Evolutionary conservation across 1,139 yeast species (phyloP), one percentile per base, ranked within the genome.

Genomic region (Yamadazyma spencermartinsiae): DNA sequence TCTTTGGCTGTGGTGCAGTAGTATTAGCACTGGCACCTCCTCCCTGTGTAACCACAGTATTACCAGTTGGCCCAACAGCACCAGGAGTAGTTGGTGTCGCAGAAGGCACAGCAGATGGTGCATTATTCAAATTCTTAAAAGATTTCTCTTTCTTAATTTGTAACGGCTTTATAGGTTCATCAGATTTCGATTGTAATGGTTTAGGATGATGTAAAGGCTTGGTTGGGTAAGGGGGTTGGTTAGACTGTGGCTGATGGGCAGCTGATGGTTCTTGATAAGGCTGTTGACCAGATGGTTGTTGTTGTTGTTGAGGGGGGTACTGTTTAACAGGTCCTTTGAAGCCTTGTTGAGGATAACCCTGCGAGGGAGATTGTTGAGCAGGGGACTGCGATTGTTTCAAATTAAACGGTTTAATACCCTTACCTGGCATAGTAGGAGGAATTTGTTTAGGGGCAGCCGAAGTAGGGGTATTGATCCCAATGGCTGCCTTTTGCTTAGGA

Each of bases 381-480:
- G 43, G 35, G 29, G 36, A 4, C 13, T 23, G 27, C 11, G 36
- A 4, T 13, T 23, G 31, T 14, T 29, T 32, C 13, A 34, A 17
- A 25, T 27, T 27, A 17, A 25, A 19, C 9, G 41, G 40, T 37
- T 26, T 31, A 15, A 20, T 19, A 9, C 43, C 43, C 11, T 37
- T 21, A 13, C 42, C 44, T 1, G 72, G 71, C 33, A 59, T 48
- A 12, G 53, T 43, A 9, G 72, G 73, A 4, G 71, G 71, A 11
- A 48, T 49, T 39, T 55, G 65, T 40, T 52, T 62, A 8, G 73
- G 72, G 25, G 48, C 60, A 2, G 45, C 36, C 2, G 46, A 37
- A 4, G 48, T 28, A 9, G 46, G 50, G 7, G 40, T 35, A 29
- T 30, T 34, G 19, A 41, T 30, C 7, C 37, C 39, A 19, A 34